Evolutionary conservation across 345 rosid genomes (phyloP), one percentile per base, ranked within the genome.

Genomic region (rapeseed (Brassica napus)): DNA sequence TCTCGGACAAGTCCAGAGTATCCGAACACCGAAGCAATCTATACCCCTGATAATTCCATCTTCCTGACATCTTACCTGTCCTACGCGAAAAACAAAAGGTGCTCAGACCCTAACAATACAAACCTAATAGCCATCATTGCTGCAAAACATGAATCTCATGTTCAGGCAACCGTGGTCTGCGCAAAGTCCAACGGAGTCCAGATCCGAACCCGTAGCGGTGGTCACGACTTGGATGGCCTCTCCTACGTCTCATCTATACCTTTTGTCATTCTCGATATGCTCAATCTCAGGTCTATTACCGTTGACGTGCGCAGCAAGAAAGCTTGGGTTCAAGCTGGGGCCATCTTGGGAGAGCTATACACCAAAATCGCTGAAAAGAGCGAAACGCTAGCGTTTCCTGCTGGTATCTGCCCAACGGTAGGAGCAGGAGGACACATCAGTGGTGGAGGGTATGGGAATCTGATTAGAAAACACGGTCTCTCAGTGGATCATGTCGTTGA

Each of bases 391-490:
- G 90, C 86, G n/a, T 88, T 85, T 66, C 83, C 88, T 0, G 82
- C 72, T 2, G 92, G 90, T 1, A 30, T 86, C 8, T 88, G 89
- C 61, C 60, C 82, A 0, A 84, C 83, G 14, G 30, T 88, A 14
- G 89, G 92, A 44, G 64, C 49, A 2, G 89, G 89, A 1, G 89
- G 89, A 1, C 88, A 86, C 76, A 67, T 84, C 39, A 77, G 80
- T 2, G 89, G 89, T 1, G 89, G 84, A 6, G 92, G 84, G 1
- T 87, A 87, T 8, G 92, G 92, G 10, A 14, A 79, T 8, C 55
- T 88, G 86, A 83, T 88, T 71, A 59, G 92, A 63, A 87, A 87
- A 52, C 84, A 79, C 68, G 92, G 92, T 14, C 74, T 86, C 1
- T 81, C 77, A 0, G 86, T 81, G 3, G 90, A 89, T 54, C 88